Base-by-base conservation (phyloP, 2,329 filamentous ascomycete species). In the Whalleya microplaca region DNA sequence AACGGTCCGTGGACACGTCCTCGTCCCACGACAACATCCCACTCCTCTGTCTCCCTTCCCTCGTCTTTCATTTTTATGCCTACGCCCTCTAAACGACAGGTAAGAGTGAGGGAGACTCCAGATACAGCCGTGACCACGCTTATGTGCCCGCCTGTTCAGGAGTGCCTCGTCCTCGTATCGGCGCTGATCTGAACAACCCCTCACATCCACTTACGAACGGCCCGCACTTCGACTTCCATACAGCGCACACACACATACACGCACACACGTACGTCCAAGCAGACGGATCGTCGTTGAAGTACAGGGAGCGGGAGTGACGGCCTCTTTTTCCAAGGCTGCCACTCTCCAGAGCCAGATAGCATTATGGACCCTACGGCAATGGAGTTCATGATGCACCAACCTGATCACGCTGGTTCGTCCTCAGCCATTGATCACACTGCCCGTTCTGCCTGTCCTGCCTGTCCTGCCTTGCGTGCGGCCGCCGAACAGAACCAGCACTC, bases 401-500 rank as follows among this genome's bases (percentile, higher is more conserved):
- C 63, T n/a, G 64, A 65, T 46, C 63, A 59, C 32, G 47, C 45
- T 19, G 46, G 52, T 23, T 46, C 59, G n/a, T 43, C 57, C 23
- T 42, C 62, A 10, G 50, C 29, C 23, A 59, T 62, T 14, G 61
- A 66, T 23, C 64, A 66, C 8, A 48, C 55, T 47, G 55, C 63
- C 14, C 58, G 64, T 9, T 60, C 66, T 41, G 63, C 63, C 18
- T 72, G 70, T 48, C 60, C 66, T 41, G 64, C 63, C n/a, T 72
- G 70, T 48, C 70, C 70, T 32, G 69, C 67, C 19, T 48, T 71
- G 20, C 67, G 66, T 50, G 60, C 60, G 53, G 62, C 60, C n/a
- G 63, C 64, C 14, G 67, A 69, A 43, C 65, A 65, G 10, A 61
- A 58, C 46, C 65, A 65, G 41, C 63, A 64, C 23, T 56, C 62